Evolutionary conservation across 495 filamentous ascomycete genomes (phyloP), one percentile per base, ranked within the genome.

Genomic region (Cercophora newfieldiana): DNA sequence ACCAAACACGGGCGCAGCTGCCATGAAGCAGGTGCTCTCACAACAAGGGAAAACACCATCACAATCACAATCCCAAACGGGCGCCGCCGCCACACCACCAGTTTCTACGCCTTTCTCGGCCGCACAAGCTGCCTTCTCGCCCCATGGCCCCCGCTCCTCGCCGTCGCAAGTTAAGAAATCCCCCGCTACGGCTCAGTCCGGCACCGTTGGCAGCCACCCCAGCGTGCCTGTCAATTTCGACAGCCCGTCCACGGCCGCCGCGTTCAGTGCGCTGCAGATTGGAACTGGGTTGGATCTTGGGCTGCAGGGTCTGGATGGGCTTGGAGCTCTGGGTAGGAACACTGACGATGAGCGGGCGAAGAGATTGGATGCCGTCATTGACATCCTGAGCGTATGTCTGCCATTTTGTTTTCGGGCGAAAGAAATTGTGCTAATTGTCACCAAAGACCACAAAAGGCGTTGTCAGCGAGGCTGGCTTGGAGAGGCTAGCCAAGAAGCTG

Each of bases 391-490:
- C 21, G 74, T 77, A 69, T 19, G 75, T 66, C 31, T 7, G 1
- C 49, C 8, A 10, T 21, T 18, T 7, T 22, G 18, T 21, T 8
- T 18, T 18, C 14, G 10, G 30, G 7, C 22, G 7, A 14, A 44
- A 16, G 7, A 14, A 44, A 16, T 44, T 4, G 3, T 28, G 59
- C 66, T 73, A 60, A 68, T 64, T 37, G 7, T 16, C 7, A 8
- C 12, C 12, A 3, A 19, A 81, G 79, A 73, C 69, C 24, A 80
- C 70, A 60, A 80, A 82, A 62, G 80, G 82, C 19, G 68, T 88
- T 18, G 91, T 99, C 31, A 91, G 91, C 58, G 87, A 93, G 59
- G 89, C 93, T 50, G 92, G 91, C 0, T 81, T 98, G 48, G 91
- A 94, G 76, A 83, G 91, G 49, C 69, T 96, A 33, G 90, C 88